Evolutionary conservation across 352 stramenopile genomes (phyloP), one percentile per base, ranked within the genome.

Genomic region (Pythium pectinolyticum): DNA sequence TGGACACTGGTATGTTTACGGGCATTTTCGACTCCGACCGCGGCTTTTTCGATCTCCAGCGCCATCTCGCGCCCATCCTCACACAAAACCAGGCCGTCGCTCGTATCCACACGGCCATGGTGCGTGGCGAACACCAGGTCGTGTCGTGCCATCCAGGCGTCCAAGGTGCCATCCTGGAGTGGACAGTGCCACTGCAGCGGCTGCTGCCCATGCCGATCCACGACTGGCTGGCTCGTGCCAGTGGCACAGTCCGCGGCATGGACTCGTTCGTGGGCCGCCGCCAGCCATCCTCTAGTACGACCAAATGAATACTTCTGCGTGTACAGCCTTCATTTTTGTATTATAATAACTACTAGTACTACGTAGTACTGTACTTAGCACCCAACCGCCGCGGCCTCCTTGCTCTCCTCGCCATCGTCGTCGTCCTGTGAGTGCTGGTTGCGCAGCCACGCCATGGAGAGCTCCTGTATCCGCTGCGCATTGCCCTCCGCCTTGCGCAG

Each of bases 1-100:
- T 94, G 25, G 57, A 78, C 57, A 92, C 81, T 19, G 79, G 80
- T 12, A 94, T 92, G 86, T 94, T 94, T 63, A 66, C 69, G 6
- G 84, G 86, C 1, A 74, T 75, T 9, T 72, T 87, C 34, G 47
- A 70, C 25, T 66, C 61, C 15, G 43, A 73, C 31, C 46, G 63
- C 39, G 60, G 60, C 1, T 2, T 67, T 25, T 61, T 60, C 46
- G 41, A 58, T 20, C n/a, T 70, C 10, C 55, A 70, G 22, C 28
- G 27, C 14, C 15, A 35, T 8, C 32, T 70, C 6, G 45, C 56
- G 4, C 63, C 64, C 5, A 67, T 73, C 45, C 41, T 73, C 24
- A 67, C 58, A 11, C 58, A 40, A 12, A 43, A 70, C 31, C 30
- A 68, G 11, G 85, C 84, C 4, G 77, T 73, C 28, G 56, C 71